Base-by-base conservation (phyloP, 768 basidiomycete species). In the Tricholoma saponaceum region DNA sequence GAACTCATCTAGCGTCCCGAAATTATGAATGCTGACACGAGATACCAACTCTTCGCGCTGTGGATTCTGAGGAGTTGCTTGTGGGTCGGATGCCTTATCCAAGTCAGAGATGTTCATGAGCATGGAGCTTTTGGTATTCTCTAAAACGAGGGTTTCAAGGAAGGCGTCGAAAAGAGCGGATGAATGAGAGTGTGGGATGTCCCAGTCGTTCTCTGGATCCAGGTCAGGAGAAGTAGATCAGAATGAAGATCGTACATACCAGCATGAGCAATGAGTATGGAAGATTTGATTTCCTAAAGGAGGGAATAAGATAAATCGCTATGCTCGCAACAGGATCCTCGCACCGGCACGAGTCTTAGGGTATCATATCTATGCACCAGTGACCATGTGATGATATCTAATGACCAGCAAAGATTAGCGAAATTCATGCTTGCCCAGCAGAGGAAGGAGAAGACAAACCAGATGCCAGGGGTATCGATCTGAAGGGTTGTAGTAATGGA, bases 161-260 rank as follows among this genome's bases (percentile, higher is more conserved):
- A 92, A 81, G 0, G 80, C 74, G 26, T 88, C 79, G 70, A 92
- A 92, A 22, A 95, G 80, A 0, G 75, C 70, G 13, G 78, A 74
- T 0, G 92, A 86, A 67, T 95, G 92, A 0, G 79, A 74, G 61
- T 83, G 76, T 0, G 86, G 85, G 49, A 94, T 92, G 50, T 90
- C 86, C 62, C 73, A 76, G 70, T 95, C 92, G 67, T 92, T 78
- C 59, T 79, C 77, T 74, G 30, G 33, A 26, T 37, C 9, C 7
- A 28, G n/a, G 16, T 30, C 18, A 30, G n/a, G n/a, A 8, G 4
- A 7, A 30, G 26, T n/a, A 28, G 3, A 2, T n/a, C 30, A 9
- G 16, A 50, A 18, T 50, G 47, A 4, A 18, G n/a, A 50, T 28
- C 26, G 18, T 13, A 55, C 66, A 54, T 33, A 74, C 80, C 75